phyloP scores from a whole-genome alignment of 2,329 filamentous ascomycete genomes.

The Phyllosticta paracitricarpa region DNA sequence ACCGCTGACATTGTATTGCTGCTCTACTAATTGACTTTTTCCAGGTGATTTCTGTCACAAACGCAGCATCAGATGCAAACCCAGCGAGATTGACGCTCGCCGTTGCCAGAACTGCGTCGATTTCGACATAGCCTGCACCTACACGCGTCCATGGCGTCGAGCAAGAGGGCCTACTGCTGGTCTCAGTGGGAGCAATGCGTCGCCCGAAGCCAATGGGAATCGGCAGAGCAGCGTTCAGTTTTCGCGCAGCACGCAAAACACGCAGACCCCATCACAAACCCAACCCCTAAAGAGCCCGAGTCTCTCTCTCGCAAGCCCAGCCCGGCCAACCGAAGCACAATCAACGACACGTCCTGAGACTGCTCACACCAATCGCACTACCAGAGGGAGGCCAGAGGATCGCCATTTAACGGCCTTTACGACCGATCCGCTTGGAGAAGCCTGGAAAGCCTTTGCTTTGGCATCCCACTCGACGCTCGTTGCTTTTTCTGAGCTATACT shows the following conservation, averaged over 20 bases:
- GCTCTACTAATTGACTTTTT: neutral
- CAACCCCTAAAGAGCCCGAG: constrained; percentile 1
- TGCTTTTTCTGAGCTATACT: constrained; percentile 38
- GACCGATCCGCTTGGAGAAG: constrained; percentile 18
- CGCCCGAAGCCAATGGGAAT: neutral
- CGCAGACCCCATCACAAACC: neutral
- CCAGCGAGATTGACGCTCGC: constrained; percentile 23
- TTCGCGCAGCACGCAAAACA: neutral
- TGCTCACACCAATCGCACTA: neutral
- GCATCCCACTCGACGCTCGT: constrained; percentile 29
- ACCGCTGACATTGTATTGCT: neutral
- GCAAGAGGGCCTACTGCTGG: neutral
- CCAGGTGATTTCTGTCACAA: constrained; percentile 41
- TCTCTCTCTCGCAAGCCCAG: neutral
- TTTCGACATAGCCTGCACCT: constrained; percentile 41
- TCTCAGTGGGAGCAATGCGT: neutral
- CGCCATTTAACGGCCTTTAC: constrained; percentile 13
- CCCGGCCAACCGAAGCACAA: neutral
- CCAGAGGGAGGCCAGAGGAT: neutral
- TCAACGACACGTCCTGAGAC: neutral
- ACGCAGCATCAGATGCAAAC: constrained; percentile 37
- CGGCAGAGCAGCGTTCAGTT: neutral
- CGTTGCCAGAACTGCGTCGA: constrained; percentile 42
- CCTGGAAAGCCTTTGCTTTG: constrained; percentile 34
- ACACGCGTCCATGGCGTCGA: constrained; percentile 36